Evolutionary conservation across 805 yeast genomes (phyloP), one percentile per base, ranked within the genome.

Genomic region (Starmera quercuum): DNA sequence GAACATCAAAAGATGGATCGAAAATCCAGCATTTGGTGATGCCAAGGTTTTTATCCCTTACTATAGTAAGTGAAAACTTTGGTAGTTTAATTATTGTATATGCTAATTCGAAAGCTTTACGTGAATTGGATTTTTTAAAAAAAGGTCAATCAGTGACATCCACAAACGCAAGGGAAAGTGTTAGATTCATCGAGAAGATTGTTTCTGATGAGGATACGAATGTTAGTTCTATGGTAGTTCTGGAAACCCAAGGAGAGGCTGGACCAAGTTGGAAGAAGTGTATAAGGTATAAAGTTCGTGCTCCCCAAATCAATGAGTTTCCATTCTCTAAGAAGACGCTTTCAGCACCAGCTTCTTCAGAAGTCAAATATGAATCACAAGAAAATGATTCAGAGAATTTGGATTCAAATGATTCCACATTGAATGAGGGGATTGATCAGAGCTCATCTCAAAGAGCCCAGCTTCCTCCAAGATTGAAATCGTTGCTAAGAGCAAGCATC

Each of bases 161-260:
- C 14, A 64, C 68, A n/a, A 75, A 75, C 53, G 81, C 88, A 7
- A 62, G 78, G 34, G 83, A 78, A 47, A 71, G 84, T 14, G 64
- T 79, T 32, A 61, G 70, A 36, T 74, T 78, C 44, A 73, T 81
- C 34, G 86, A 80, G 42, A 56, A 58, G 24, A 35, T 50, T 28
- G 40, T 54, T 30, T 38, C 49, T 7, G 40, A 33, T 22, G 32
- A 45, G 14, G 35, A 42, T 12, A 38, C 36, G 12, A 22, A 41
- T 9, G 25, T 28, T 8, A 31, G 44, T n/a, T 40, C 59, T 43
- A 29, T 43, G 29, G 28, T 71, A 37, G 30, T 39, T 28, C 42
- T 64, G 40, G 65, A 73, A 43, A 45, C 67, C 2, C 64, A 70
- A 0, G 48, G 53, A 6, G 74, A 68, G 28, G 47, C 54, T 7